A percentile compares a stretch with the other conserved stretches of the same genome.
Evolutionary conservation across 192 early-diverging fungal species (phyloP).

Genomic region (Coemansia sp.): DNA sequence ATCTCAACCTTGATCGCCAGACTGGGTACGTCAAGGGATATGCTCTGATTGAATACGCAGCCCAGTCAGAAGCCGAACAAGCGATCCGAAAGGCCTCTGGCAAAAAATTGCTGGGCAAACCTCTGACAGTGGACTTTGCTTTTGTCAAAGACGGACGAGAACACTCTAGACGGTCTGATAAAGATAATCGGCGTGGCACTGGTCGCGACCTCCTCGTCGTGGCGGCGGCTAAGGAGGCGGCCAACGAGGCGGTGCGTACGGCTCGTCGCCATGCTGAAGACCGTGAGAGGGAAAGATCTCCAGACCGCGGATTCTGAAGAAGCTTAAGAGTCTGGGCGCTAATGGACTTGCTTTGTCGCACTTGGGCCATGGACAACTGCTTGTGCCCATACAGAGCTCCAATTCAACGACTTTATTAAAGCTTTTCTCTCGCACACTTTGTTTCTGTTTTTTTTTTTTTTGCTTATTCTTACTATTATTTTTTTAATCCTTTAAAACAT

Average conservation of each 20-base stretch:
- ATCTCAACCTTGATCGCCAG: slow-evolving; percentile 91
- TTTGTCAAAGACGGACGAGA: slow-evolving; percentile 64
- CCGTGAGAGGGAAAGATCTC: slow-evolving; percentile 42
- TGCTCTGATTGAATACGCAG: slow-evolving; percentile 86
- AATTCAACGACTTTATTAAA: too few species aligned
- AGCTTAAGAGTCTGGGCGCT: background rate
- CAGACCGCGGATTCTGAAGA: slow-evolving; percentile 48
- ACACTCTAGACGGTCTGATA: background rate
- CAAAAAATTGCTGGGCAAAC: slow-evolving; percentile 73
- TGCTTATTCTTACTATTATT: background rate
- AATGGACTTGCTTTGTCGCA: background rate
- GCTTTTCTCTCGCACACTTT: background rate
- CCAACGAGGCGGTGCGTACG: slow-evolving; percentile 9
- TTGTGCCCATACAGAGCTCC: too few species aligned
- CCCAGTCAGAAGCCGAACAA: slow-evolving; percentile 73
- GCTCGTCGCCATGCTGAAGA: slow-evolving; percentile 14
- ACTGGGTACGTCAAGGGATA: slow-evolving; percentile 99
- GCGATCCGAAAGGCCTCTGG: slow-evolving; percentile 78
- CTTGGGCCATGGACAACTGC: too few species aligned
- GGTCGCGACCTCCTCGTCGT: background rate
- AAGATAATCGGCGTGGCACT: background rate
- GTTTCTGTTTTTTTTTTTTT: background rate
- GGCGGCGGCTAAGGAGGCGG: background rate
- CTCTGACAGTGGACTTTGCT: slow-evolving; percentile 82
- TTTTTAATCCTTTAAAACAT: background rate